Conservation (phyloP, 2,329 filamentous ascomycete genomes). For the Hypoxylon sp. region DNA sequence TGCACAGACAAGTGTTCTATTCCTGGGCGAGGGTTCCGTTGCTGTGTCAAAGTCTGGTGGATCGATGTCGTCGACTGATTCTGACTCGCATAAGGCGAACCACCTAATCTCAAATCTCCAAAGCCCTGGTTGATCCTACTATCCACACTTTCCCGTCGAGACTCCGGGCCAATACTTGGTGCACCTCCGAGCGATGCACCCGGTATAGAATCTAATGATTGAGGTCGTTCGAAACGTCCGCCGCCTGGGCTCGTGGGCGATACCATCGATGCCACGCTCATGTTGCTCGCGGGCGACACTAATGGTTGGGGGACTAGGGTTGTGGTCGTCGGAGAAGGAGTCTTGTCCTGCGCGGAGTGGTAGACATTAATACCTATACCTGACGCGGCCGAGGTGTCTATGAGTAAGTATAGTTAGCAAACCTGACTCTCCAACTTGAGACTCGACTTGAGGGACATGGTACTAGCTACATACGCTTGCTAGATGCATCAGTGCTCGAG, state of each 20-base stretch:
- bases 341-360: conserved; percentile 71
- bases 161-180: conserved; percentile 62
- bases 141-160: conserved; percentile 83
- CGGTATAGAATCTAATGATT: conserved; percentile 60
- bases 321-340: conserved; percentile 71
- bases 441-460: conserved; percentile 27
- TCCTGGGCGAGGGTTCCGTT: conserved; percentile 71
- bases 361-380: conserved; percentile 62
- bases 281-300: conserved; percentile 71
- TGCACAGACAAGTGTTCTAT: conserved; percentile 69
- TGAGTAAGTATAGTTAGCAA: conserved; percentile 44
- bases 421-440: conserved; percentile 31
- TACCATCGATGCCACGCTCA: conserved; percentile 77
- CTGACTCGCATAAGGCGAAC: conserved; percentile 81
- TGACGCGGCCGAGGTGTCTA: conserved; percentile 65
- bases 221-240: conserved; percentile 62
- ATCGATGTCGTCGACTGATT: conserved; percentile 84
- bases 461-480: conserved; percentile 63
- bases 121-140: conserved; percentile 82
- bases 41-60: conserved; percentile 78
- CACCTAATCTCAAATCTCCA: conserved; percentile 77
- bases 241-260: conserved; percentile 69
- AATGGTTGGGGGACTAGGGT: conserved; percentile 68
- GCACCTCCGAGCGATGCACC: conserved; percentile 55
- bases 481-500: conserved; percentile 64